Base-by-base conservation (phyloP, 2,329 filamentous ascomycete species). In the Aciculosporium take region DNA sequence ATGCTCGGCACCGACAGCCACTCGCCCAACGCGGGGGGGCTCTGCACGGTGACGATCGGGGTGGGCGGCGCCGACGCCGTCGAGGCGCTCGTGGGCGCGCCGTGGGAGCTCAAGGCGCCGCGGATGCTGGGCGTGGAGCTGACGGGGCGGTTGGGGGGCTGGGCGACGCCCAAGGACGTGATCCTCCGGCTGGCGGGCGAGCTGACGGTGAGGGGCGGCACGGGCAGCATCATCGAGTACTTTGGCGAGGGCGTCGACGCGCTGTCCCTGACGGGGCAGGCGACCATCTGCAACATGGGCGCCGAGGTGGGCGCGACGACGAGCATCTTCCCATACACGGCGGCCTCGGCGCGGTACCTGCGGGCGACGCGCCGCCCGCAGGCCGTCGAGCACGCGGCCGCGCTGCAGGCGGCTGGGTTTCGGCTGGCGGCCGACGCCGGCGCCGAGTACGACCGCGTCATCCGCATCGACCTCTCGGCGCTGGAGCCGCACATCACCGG, bases 1-100 rank as follows among this genome's bases (percentile, higher is more conserved):
- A 96, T 98, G 87, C 74, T 98, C 31, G 91, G 91, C 42, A 98
- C 91, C 24, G 91, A 98, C 63, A 94, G 85, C 55, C 91, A 98
- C 63, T 95, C 87, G 35, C 91, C 91, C 33, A 98, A 96, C 57
- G 91, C 86, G n/a, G 91, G 91, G 53, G 91, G 91, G 45, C 69
- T 96, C 41, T 87, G 84, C 51, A 88, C 86, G 4, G 86, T 95
- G 54, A 91, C 91, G 7, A 96, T 98, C 58, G 91, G 91, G 60
- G 91, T 98, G 27, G 91, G 91, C 56, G 91, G 91, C 56, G 91
- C 91, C 20, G 91, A 98, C 64, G 91, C 91, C 20, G 91, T 98
- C 2, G 91, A 98, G 65, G 91, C 89, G 7, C 75, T 98, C 31
- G 91, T 95, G 2, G 88, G 94, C 56, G 87, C 88, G 7, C 91